Base-by-base conservation (phyloP, 116 monocot species). In the Dioscorea cayenensis region DNA sequence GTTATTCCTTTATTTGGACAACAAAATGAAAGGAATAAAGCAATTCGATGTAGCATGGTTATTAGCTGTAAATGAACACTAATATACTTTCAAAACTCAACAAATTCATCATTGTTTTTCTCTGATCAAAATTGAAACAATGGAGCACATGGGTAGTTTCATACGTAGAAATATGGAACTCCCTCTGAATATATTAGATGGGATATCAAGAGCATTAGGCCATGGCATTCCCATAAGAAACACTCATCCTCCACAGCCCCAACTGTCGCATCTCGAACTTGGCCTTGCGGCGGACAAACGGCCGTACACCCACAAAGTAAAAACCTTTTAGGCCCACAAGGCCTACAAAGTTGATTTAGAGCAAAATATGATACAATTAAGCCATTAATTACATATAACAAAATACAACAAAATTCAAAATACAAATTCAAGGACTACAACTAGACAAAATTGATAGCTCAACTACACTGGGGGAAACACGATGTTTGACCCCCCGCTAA, bases 131-230 rank as follows among this genome's bases (percentile, higher is more conserved):
- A 51, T 51, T 4, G 17, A 11, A 51, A 2, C 51, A 51, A 51
- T 51, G 8, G 3, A 38, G 36, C 37, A 67, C 49, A 25, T 18
- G 29, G 18, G 28, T 29, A 58, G 32, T 28, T 21, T 32, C 28
- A 19, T 71, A 28, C 64, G 66, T 7, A 16, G 65, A 11, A 50
- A 66, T 9, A 36, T 66, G 18, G 65, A 71, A 22, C 70, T 80
- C 14, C 70, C 75, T 51, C 50, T 60, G 9, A 65, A 14, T 29
- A 65, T 80, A 16, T 12, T 74, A 14, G 74, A 79, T 23, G 64
- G 69, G 6, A 20, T 75, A 28, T 74, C 75, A 21, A 66, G 75
- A 64, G 28, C 64, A 23, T 28, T 75, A 10, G 64, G 64, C 63
- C 64, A 51, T 51, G 67, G 43, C 17, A 20, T 28, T 37, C 20